Percentiles rank a stretch among this genome's conserved stretches.
Conservation (phyloP, 495 filamentous ascomycete species). For the Daldinia caldariorum region DNA sequence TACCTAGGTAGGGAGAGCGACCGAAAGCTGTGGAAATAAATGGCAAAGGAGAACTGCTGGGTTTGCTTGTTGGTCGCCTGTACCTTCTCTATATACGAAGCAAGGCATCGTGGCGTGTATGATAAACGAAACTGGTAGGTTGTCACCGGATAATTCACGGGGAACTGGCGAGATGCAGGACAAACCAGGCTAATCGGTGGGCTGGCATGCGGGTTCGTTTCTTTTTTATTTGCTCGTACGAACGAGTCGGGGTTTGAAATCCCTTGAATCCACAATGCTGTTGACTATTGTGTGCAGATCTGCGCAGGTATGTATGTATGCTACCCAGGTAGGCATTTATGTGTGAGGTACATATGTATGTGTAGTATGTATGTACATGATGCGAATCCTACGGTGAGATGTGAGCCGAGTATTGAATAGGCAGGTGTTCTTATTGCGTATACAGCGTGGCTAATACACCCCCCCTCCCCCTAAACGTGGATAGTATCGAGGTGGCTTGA, state of each 20-base stretch:
- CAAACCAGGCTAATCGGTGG: conserved; percentile 14
- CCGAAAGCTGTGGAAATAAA: background rate
- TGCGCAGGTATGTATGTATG: conserved; percentile 21
- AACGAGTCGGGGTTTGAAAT: conserved; percentile 15
- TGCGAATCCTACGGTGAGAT: conserved; percentile 41
- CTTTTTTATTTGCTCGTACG: background rate
- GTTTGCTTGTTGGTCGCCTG: background rate
- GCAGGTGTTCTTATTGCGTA: conserved; percentile 27
- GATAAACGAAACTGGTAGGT: background rate
- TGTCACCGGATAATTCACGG: conserved; percentile 15
- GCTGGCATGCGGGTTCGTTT: conserved; percentile 11
- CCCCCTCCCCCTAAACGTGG: conserved; percentile 7
- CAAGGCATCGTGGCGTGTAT: conserved; percentile 4
- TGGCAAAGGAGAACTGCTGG: conserved; percentile 3
- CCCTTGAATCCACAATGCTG: conserved; percentile 20
- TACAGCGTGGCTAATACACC: conserved; percentile 7
- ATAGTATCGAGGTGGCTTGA: conserved; percentile 12
- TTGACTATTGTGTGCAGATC: conserved; percentile 27
- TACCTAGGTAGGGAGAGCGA: conserved; percentile 1
- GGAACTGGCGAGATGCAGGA: conserved; percentile 17
- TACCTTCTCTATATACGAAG: conserved; percentile 3
- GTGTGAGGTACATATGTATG: conserved; percentile 1
- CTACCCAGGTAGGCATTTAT: too few species aligned
- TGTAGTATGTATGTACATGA: conserved; percentile 32
- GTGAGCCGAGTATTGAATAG: conserved; percentile 32